Conservation (phyloP, 352 stramenopile genomes). For the Thalassiosira mediterranea region DNA sequence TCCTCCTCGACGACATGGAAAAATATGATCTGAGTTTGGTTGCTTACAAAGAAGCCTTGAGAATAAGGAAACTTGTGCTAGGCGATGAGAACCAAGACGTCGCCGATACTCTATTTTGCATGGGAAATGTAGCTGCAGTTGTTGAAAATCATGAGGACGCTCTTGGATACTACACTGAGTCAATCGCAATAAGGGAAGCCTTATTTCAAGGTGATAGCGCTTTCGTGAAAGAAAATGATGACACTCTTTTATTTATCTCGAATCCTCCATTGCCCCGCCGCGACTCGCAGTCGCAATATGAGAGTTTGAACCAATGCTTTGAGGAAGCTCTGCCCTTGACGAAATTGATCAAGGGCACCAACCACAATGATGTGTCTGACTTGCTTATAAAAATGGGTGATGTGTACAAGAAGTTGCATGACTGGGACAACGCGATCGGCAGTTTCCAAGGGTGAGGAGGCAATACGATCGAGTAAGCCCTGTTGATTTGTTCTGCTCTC, state of each 20-base stretch:
- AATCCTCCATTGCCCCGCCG: slow-evolving; percentile 32
- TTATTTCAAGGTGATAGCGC: slow-evolving; percentile 39
- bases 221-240: slow-evolving; percentile 32
- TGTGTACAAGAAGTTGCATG: slow-evolving; percentile 58
- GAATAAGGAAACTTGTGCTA: slow-evolving; percentile 55
- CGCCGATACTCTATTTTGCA: slow-evolving; percentile 66
- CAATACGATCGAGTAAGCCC: background rate
- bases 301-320: slow-evolving; percentile 58
- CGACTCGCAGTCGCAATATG: slow-evolving; percentile 38
- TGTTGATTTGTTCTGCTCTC: background rate
- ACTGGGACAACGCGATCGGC: slow-evolving; percentile 68
- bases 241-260: slow-evolving; percentile 57
- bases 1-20: slow-evolving; percentile 60
- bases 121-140: slow-evolving; percentile 59
- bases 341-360: slow-evolving; percentile 55
- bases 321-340: slow-evolving; percentile 61
- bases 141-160: slow-evolving; percentile 61
- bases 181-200: slow-evolving; percentile 48
- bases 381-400: slow-evolving; percentile 60
- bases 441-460: slow-evolving; percentile 62
- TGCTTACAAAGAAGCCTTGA: slow-evolving; percentile 67
- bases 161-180: slow-evolving; percentile 58
- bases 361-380: slow-evolving; percentile 44
- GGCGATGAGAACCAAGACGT: slow-evolving; percentile 56
- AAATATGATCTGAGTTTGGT: slow-evolving; percentile 65